Percentiles rank a stretch among this genome's conserved stretches.
These are phyloP conservation scores for Wallemia hederae DNA, from an alignment of 1,284 basidiomycete species.

Conservation along the genomic window DNA sequence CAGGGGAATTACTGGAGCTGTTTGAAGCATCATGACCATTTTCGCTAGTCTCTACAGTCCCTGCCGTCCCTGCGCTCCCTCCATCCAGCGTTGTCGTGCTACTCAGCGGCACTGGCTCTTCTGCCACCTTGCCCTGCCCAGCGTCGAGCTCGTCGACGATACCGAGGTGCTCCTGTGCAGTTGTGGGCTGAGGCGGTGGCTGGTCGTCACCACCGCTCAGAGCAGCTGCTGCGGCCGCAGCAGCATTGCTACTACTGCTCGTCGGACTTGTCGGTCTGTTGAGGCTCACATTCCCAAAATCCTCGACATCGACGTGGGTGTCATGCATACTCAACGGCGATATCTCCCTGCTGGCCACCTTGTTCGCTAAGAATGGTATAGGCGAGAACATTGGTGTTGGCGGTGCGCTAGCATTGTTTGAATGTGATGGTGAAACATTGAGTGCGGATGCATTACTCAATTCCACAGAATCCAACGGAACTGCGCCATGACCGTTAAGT, in stretches of 20 bases:
- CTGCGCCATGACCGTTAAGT: constrained; percentile 4
- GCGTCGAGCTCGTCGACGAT: constrained; percentile 1
- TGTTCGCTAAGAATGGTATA: constrained; percentile 48
- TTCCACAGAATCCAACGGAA: not conserved
- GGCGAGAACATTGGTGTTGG: constrained; percentile 55
- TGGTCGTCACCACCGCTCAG: not conserved
- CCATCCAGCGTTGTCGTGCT: not conserved
- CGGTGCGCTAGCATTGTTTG: constrained; percentile 19
- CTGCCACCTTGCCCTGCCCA: not conserved
- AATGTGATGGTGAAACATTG: constrained; percentile 18
- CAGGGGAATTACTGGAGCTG: not conserved
- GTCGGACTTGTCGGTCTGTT: not conserved
- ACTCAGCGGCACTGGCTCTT: not conserved
- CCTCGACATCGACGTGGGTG: not conserved
- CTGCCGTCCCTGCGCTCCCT: not conserved
- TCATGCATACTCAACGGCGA: not conserved
- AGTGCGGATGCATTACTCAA: constrained; percentile 2
- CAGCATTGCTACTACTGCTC: not conserved
- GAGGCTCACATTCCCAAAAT: not conserved
- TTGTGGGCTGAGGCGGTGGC: not conserved
- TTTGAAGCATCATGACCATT: not conserved
- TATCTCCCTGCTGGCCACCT: constrained; percentile 24
- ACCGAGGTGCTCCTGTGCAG: not conserved
- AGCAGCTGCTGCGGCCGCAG: not conserved
- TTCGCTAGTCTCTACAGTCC: not conserved